Evolutionary conservation across 2,329 filamentous ascomycete genomes (phyloP).

Genomic region (Curvularia spicifera): DNA sequence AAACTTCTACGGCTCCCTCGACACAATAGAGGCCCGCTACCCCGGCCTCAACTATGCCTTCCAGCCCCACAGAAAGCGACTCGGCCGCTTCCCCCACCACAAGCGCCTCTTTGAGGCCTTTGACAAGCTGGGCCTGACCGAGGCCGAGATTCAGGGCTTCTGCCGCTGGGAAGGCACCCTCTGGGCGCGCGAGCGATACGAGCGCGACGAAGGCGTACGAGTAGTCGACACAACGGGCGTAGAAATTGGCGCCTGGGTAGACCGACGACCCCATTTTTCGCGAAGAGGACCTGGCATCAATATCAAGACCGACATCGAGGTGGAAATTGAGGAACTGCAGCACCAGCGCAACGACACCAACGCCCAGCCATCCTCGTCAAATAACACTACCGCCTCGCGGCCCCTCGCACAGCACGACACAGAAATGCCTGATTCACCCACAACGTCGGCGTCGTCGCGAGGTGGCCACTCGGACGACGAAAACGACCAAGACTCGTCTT

Average conservation of each 20-base stretch:
- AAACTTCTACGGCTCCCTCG: slow-evolving; percentile 78
- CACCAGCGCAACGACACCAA: slow-evolving; percentile 1
- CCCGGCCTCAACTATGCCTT: slow-evolving; percentile 81
- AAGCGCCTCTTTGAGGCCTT: slow-evolving; percentile 77
- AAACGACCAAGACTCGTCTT: slow-evolving; percentile 8
- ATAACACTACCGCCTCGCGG: slow-evolving; percentile 1
- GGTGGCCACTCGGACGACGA: slow-evolving; percentile 7
- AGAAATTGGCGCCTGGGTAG: slow-evolving; percentile 68
- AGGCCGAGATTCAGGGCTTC: slow-evolving; percentile 71
- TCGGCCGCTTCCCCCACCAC: slow-evolving; percentile 79
- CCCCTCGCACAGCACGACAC: slow-evolving; percentile 9
- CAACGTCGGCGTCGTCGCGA: not conserved
- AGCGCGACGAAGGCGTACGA: slow-evolving; percentile 72
- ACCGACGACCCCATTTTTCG: slow-evolving; percentile 28
- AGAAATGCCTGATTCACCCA: slow-evolving; percentile 18
- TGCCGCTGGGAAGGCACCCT: slow-evolving; percentile 85
- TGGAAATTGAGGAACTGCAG: slow-evolving; percentile 46
- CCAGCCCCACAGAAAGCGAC: slow-evolving; percentile 75
- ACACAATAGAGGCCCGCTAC: slow-evolving; percentile 81
- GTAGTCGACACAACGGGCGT: slow-evolving; percentile 76
- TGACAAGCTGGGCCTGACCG: slow-evolving; percentile 71
- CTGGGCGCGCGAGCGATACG: slow-evolving; percentile 82
- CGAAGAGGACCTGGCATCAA: slow-evolving; percentile 39
- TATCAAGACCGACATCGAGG: slow-evolving; percentile 53
- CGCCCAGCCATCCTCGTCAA: not conserved